These are phyloP conservation scores for Aspergillus sclerotialis DNA, from an alignment of 2,329 filamentous ascomycete species.

Conservation along the genomic window DNA sequence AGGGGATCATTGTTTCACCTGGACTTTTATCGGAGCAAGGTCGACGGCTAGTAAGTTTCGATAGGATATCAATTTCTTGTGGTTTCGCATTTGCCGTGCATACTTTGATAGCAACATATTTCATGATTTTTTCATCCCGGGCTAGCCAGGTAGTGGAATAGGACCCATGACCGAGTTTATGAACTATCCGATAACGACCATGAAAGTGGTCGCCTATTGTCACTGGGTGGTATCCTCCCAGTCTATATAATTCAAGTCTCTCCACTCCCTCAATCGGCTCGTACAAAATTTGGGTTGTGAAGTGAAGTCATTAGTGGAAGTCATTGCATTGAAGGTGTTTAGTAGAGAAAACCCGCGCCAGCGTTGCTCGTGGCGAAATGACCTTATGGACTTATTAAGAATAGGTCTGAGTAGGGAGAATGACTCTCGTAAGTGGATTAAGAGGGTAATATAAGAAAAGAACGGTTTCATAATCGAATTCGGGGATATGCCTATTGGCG, in stretches of 20 bases:
- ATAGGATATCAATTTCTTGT: conserved; percentile 12
- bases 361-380: not conserved
- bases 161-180: conserved; percentile 35
- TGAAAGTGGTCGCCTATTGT: conserved; percentile 21
- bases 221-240: conserved; percentile 23
- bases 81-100: conserved; percentile 15
- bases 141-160: conserved; percentile 29
- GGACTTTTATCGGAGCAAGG: not conserved
- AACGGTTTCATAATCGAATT: not conserved
- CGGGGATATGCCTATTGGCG: no score
- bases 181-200: conserved; percentile 31
- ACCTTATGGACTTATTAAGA: not conserved
- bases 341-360: no score
- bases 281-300: conserved; percentile 9
- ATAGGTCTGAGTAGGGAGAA: not conserved
- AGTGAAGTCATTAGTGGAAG: conserved; percentile 4
- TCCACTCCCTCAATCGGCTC: conserved; percentile 14
- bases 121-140: conserved; percentile 13
- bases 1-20: conserved; percentile 8
- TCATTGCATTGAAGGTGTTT: conserved; percentile 8
- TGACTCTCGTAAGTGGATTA: conserved; percentile 1
- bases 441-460: not conserved
- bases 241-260: conserved; percentile 16
- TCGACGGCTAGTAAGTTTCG: conserved; percentile 6
- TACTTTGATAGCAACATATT: conserved; percentile 23